Conservation (phyloP, 805 yeast genomes). For the Zygotorulaspora florentina region DNA sequence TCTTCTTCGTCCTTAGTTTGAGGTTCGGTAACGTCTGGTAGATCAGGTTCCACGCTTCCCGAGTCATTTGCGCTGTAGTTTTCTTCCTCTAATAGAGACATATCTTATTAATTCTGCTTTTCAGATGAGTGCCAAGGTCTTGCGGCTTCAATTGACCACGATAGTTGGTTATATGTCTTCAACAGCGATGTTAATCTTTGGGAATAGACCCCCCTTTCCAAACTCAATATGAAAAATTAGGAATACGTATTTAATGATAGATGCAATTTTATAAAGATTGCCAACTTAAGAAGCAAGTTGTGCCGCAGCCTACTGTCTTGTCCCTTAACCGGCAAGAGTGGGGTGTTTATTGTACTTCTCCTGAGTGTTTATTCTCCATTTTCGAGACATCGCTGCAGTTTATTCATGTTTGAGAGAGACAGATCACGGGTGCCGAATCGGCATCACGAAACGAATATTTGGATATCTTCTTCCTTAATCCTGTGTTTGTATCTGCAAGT, state of each 20-base stretch:
- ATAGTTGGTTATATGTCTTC: too few species aligned
- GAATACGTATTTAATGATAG: slow-evolving; percentile 3
- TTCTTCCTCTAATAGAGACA: slow-evolving; percentile 11
- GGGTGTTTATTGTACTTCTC: too few species aligned
- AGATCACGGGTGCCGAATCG: too few species aligned
- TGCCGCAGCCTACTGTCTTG: too few species aligned
- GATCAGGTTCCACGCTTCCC: slow-evolving; percentile 29
- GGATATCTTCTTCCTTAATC: neutral
- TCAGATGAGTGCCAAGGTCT: neutral
- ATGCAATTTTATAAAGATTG: neutral
- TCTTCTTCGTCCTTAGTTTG: slow-evolving; percentile 35
- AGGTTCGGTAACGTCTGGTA: slow-evolving; percentile 29
- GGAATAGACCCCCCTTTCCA: slow-evolving; percentile 6
- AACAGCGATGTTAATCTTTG: neutral
- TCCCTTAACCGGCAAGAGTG: too few species aligned
- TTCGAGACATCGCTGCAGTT: too few species aligned
- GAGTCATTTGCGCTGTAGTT: slow-evolving; percentile 2
- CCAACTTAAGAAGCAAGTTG: neutral
- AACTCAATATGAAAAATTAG: neutral
- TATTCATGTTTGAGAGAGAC: too few species aligned
- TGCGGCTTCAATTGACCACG: too few species aligned
- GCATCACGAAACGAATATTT: too few species aligned
- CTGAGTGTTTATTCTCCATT: too few species aligned
- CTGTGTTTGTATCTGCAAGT: neutral
- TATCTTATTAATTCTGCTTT: neutral